Percentiles rank a stretch among this genome's conserved stretches.
These are phyloP conservation scores for Debaryomycetaceae sp. DNA, from an alignment of 1,139 yeast genomes.

Conservation along the genomic window DNA sequence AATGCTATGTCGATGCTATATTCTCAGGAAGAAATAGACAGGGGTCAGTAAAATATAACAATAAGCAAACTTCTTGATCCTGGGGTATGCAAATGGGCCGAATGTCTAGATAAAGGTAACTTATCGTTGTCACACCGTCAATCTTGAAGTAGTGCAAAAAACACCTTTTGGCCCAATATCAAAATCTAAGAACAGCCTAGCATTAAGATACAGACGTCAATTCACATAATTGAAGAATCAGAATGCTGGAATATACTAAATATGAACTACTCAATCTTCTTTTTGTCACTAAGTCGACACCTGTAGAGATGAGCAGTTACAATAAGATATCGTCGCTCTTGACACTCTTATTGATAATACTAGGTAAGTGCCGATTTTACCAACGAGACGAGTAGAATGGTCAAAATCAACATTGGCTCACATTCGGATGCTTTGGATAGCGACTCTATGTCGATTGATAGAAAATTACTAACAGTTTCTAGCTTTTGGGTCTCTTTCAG, in stretches of 20 bases:
- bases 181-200: neutral
- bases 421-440: too few species aligned
- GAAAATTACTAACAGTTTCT: slow-evolving; percentile 16
- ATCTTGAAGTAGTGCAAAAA: slow-evolving; percentile 1
- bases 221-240: neutral
- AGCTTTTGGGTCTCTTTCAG: slow-evolving; percentile 37
- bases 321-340: slow-evolving; percentile 7
- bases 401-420: too few species aligned
- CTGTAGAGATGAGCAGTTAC: slow-evolving; percentile 19
- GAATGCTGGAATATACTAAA: neutral
- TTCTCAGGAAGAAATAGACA: too few species aligned
- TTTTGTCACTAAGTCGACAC: slow-evolving; percentile 21
- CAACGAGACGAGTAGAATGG: too few species aligned
- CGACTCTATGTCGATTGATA: neutral
- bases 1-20: too few species aligned
- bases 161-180: neutral
- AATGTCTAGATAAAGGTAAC: too few species aligned
- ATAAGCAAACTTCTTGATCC: too few species aligned
- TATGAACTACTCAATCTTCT: slow-evolving; percentile 28
- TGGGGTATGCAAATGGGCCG: too few species aligned
- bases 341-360: slow-evolving; percentile 7
- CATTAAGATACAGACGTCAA: neutral
- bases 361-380: slow-evolving; percentile 7
- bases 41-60: too few species aligned
- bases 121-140: neutral